These are phyloP conservation scores for Furculomyces boomerangus DNA, from an alignment of 371 early-diverging fungal species.

Conservation along the genomic window DNA sequence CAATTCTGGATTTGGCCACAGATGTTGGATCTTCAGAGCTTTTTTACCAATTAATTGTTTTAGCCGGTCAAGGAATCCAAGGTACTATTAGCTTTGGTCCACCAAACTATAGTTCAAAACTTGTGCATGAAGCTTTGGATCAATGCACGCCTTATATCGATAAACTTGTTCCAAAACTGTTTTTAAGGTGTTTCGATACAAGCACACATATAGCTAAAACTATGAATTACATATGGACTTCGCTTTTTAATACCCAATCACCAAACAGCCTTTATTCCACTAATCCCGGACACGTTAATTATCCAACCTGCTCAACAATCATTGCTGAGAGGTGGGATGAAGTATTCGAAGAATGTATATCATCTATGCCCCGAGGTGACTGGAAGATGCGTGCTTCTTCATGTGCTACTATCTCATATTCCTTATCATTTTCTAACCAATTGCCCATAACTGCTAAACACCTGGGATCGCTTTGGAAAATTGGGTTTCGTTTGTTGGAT, in stretches of 20 bases:
- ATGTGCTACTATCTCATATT: constrained; percentile 14
- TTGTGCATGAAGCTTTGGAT: constrained; percentile 57
- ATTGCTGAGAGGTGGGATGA: constrained; percentile 60
- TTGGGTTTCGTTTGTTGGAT: constrained; percentile 77
- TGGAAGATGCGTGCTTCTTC: constrained; percentile 75
- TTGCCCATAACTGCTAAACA: constrained; percentile 54
- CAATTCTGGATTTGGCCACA: constrained; percentile 67
- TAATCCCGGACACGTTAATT: neutral
- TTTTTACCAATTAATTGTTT: constrained; percentile 85
- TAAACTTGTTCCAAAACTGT: constrained; percentile 63
- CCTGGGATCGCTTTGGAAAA: constrained; percentile 43
- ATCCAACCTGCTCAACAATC: constrained; percentile 30
- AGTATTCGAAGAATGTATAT: constrained; percentile 59
- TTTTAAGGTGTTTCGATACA: constrained; percentile 73
- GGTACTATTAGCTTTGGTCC: constrained; percentile 86
- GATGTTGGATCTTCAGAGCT: constrained; percentile 87
- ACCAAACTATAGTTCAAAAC: constrained; percentile 65
- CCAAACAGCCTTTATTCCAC: neutral
- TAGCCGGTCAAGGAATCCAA: constrained; percentile 60
- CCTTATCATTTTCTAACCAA: constrained; percentile 57
- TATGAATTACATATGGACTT: constrained; percentile 82
- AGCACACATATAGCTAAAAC: constrained; percentile 64
- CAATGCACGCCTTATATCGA: constrained; percentile 59
- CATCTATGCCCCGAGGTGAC: constrained; percentile 54
- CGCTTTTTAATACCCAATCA: constrained; percentile 21